phyloP scores from a whole-genome alignment of 1,284 basidiomycete species.

The Neonothopanus nambi region DNA sequence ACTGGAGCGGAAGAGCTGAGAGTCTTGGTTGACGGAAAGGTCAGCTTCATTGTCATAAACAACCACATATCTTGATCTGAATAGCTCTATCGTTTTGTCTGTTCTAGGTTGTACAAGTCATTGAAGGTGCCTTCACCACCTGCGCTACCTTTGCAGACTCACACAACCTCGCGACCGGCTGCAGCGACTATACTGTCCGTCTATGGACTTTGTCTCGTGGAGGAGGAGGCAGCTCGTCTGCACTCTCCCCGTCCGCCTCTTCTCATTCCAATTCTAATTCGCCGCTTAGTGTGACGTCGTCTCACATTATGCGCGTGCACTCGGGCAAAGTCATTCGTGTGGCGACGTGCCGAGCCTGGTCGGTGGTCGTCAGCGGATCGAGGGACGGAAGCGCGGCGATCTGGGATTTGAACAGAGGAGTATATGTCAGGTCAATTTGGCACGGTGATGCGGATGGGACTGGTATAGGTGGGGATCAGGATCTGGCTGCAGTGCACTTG shows the following conservation, averaged over 20 bases:
- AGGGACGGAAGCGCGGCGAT: constrained; percentile 83
- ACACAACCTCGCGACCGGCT: constrained; percentile 74
- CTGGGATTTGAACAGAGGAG: constrained; percentile 89
- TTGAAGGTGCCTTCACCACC: constrained; percentile 71
- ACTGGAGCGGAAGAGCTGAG: constrained; percentile 55
- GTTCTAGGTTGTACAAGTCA: constrained; percentile 68
- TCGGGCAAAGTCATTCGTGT: constrained; percentile 68
- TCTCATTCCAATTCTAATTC: constrained; percentile 15
- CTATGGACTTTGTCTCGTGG: constrained; percentile 73
- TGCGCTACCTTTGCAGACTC: constrained; percentile 79
- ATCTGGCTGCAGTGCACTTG: constrained; percentile 53
- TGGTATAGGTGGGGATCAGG: constrained; percentile 27
- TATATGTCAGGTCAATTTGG: constrained; percentile 77
- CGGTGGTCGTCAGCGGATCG: constrained; percentile 81
- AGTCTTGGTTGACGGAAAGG: constrained; percentile 63
- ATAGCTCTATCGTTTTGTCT: constrained; percentile 10
- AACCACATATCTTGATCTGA: background rate
- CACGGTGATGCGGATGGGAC: constrained; percentile 43
- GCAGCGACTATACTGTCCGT: constrained; percentile 73
- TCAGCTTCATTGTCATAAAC: constrained; percentile 26
- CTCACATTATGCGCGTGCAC: constrained; percentile 80
- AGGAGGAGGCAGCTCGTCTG: background rate
- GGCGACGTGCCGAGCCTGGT: constrained; percentile 81
- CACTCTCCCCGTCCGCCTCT: too few relatives aligned
- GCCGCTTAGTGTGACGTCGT: constrained; percentile 42